Evolutionary conservation across 345 rosid species (phyloP), one percentile per base, ranked within the genome.

Genomic region (Corymbia maculata): DNA sequence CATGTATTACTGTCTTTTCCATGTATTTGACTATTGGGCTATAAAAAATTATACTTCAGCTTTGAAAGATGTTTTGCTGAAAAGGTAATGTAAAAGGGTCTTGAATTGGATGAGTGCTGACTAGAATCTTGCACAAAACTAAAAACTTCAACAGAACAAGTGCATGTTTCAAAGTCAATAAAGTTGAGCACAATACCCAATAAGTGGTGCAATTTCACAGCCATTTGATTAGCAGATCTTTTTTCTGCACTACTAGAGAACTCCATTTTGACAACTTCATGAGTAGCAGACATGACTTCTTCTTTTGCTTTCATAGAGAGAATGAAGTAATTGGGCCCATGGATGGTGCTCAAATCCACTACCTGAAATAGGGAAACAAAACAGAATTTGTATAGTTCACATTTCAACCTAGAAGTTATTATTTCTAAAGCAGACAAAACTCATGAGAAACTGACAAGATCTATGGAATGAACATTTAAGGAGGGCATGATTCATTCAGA

Each of bases 211-310:
- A 97, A 88, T 89, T 94, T 94, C 93, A 94, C 90, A 66, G 96
- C 93, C 89, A 97, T 91, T 88, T 96, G 98, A 91, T 92, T 91
- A 86, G 95, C 89, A 9, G 95, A 92, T 93, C 95, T 95, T 91
- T 93, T 91, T 86, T 97, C 98, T 2, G 93, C 92, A 57, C 94
- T 94, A 89, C 92, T 94, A 45, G 95, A 93, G 88, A 94, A 94
- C 84, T 93, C 97, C 94, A 93, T 92, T 89, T 93, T 95, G 82
- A 90, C 92, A 91, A 95, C 95, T 91, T 96, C 95, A 88, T 97
- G 97, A 91, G 94, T 87, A 32, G 98, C 98, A 92, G 94, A 93
- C 90, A 96, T 90, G 86, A 96, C 88, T 86, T 93, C 95, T 88
- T 92, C 92, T 90, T 95, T 94, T 90, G 91, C 93, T 88, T 95